These are phyloP conservation scores for Bruguiera gymnorhiza DNA, from an alignment of 345 rosid genomes.

Conservation along the genomic window DNA sequence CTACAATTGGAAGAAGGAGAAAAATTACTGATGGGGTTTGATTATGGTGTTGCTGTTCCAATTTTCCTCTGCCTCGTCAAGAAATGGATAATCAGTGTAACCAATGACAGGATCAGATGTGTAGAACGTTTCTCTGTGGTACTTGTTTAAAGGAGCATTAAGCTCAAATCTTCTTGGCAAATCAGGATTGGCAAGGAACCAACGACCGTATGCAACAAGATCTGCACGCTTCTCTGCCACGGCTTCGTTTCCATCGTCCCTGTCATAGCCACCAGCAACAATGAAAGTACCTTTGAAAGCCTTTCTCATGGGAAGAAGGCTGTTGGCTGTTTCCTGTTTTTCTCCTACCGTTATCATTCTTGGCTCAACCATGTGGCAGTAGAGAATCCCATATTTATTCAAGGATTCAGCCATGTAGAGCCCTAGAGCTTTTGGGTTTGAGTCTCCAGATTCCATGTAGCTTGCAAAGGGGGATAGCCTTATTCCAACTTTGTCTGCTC, in stretches of 20 bases:
- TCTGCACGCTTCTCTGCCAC: slow-evolving; percentile 46
- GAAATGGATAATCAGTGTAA: slow-evolving; percentile 71
- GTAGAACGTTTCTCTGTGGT: slow-evolving; percentile 49
- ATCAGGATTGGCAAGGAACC: slow-evolving; percentile 69
- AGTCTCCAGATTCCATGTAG: slow-evolving; percentile 54
- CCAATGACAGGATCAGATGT: slow-evolving; percentile 50
- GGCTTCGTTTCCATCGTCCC: slow-evolving; percentile 49
- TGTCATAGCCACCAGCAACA: slow-evolving; percentile 53
- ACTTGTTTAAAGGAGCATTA: slow-evolving; percentile 53
- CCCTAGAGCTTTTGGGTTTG: slow-evolving; percentile 57
- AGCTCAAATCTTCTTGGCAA: slow-evolving; percentile 60
- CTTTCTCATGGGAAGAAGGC: slow-evolving; percentile 55
- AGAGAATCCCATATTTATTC: slow-evolving; percentile 53
- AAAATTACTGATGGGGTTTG: no score
- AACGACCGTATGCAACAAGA: slow-evolving; percentile 57
- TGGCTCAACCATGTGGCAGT: slow-evolving; percentile 69
- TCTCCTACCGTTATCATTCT: slow-evolving; percentile 44
- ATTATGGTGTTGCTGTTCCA: no score
- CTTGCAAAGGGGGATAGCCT: slow-evolving; percentile 59
- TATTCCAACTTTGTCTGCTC: slow-evolving; percentile 68
- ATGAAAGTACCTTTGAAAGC: slow-evolving; percentile 65
- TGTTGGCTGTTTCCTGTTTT: slow-evolving; percentile 23
- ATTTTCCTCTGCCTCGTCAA: slow-evolving; percentile 14
- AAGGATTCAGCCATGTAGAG: slow-evolving; percentile 57
- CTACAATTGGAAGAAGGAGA: no score